Evolutionary conservation across 768 basidiomycete genomes (phyloP).

Genomic region (Mycena vulgaris): DNA sequence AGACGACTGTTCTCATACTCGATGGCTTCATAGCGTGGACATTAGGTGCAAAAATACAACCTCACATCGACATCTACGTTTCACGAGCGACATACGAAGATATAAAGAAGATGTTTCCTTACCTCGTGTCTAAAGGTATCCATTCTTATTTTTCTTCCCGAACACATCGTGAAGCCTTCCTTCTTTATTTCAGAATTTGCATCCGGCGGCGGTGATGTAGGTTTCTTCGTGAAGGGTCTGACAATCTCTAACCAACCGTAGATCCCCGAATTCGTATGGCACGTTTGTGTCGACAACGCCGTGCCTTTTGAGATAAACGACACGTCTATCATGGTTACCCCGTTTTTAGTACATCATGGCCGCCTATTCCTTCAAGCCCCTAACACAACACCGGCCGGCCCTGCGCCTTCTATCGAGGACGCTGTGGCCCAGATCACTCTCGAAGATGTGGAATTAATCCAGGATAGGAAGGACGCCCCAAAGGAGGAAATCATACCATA

Average conservation of each 20-base stretch:
- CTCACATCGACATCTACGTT: constrained; percentile 82
- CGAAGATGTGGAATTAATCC: neutral
- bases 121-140: constrained; percentile 73
- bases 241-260: constrained; percentile 45
- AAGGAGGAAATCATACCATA: constrained; percentile 66
- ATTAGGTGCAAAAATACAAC: constrained; percentile 72
- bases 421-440: constrained; percentile 44
- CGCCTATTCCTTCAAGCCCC: constrained; percentile 64
- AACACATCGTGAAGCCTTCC: neutral
- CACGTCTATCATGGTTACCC: constrained; percentile 74
- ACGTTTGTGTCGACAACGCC: constrained; percentile 77
- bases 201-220: constrained; percentile 85
- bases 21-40: constrained; percentile 75
- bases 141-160: neutral
- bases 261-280: constrained; percentile 90
- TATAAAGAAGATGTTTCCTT: constrained; percentile 83
- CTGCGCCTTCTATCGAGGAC: constrained; percentile 51
- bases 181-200: constrained; percentile 73
- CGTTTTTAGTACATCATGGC: constrained; percentile 85
- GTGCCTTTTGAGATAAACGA: constrained; percentile 77
- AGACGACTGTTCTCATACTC: constrained; percentile 11
- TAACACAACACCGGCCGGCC: constrained; percentile 52
- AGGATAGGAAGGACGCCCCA: constrained; percentile 6
- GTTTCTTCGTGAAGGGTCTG: constrained; percentile 29
- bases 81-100: constrained; percentile 76